Percentiles rank a stretch among this genome's conserved stretches.
These are phyloP conservation scores for Delonix regia DNA, from an alignment of 306 rosid genomes.

Conservation along the genomic window DNA sequence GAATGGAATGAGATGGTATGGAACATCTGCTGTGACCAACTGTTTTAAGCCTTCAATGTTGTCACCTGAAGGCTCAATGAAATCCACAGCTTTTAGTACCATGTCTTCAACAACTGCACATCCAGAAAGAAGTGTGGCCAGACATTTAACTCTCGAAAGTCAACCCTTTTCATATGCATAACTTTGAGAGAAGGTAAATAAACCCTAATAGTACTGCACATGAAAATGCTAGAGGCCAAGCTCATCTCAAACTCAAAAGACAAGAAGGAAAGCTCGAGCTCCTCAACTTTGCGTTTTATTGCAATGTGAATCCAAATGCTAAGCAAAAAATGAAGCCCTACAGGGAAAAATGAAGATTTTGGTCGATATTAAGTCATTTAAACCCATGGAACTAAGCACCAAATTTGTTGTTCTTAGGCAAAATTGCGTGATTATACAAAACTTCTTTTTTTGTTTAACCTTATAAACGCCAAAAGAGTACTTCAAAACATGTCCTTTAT, in stretches of 20 bases:
- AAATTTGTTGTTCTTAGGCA: no score
- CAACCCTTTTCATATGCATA: not conserved
- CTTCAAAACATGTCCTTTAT: no score
- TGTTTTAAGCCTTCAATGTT: not conserved
- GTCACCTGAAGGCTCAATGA: no score
- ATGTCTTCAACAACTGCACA: slow-evolving; percentile 8
- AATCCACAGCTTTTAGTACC: no score
- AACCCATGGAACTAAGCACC: no score
- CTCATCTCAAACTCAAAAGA: not conserved
- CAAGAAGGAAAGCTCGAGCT: not conserved
- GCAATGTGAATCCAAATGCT: not conserved
- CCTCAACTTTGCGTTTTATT: not conserved
- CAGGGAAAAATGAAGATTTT: no score
- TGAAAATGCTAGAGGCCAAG: not conserved
- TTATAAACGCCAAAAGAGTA: no score
- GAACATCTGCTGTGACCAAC: not conserved
- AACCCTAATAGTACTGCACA: not conserved
- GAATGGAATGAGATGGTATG: no score
- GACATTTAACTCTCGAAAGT: accelerated
- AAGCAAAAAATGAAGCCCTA: no score
- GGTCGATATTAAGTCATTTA: no score
- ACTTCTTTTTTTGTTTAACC: no score
- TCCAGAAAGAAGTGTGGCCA: not conserved
- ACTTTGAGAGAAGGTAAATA: slow-evolving; percentile 8
- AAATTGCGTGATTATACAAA: no score